phyloP scores from a whole-genome alignment of 345 rosid genomes.

The Hirschfeldia incana region DNA sequence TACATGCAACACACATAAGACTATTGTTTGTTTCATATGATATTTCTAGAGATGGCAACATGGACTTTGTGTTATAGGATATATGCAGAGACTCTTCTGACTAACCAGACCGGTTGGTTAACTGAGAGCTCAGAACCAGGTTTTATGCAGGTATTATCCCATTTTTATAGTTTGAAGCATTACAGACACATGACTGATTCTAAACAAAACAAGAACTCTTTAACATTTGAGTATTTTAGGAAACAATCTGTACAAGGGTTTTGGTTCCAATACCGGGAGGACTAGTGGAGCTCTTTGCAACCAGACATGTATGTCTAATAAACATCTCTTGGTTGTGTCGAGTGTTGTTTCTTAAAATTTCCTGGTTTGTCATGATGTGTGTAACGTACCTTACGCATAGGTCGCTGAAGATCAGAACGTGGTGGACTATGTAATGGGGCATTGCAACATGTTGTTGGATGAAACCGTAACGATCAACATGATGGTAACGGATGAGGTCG shows the following conservation, averaged over 20 bases:
- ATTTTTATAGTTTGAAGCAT: not conserved
- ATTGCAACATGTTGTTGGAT: constrained; percentile 53
- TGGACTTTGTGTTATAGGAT: constrained; percentile 43
- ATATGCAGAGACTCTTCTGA: constrained; percentile 65
- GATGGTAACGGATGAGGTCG: constrained; percentile 34
- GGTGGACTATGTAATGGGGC: constrained; percentile 63
- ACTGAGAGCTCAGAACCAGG: constrained; percentile 51
- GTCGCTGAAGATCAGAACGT: constrained; percentile 70
- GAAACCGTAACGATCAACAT: constrained; percentile 41
- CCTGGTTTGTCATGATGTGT: constrained; percentile 9
- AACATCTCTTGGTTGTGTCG: not conserved
- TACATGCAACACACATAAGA: not conserved
- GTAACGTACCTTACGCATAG: constrained; percentile 32
- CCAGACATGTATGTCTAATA: constrained; percentile 58
- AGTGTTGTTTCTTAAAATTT: not conserved
- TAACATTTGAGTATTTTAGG: constrained; percentile 38
- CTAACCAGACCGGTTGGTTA: constrained; percentile 72
- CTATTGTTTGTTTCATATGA: not conserved
- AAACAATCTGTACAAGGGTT: constrained; percentile 67
- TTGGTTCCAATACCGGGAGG: constrained; percentile 81
- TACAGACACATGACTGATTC: not conserved
- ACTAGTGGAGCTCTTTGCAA: constrained; percentile 69
- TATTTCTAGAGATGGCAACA: not conserved
- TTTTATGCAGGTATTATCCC: constrained; percentile 46
- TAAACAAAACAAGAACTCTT: not conserved